A percentile compares a stretch with the other conserved stretches of the same genome.
Conservation (phyloP, 306 rosid genomes). For the Leucaena leucocephala region DNA sequence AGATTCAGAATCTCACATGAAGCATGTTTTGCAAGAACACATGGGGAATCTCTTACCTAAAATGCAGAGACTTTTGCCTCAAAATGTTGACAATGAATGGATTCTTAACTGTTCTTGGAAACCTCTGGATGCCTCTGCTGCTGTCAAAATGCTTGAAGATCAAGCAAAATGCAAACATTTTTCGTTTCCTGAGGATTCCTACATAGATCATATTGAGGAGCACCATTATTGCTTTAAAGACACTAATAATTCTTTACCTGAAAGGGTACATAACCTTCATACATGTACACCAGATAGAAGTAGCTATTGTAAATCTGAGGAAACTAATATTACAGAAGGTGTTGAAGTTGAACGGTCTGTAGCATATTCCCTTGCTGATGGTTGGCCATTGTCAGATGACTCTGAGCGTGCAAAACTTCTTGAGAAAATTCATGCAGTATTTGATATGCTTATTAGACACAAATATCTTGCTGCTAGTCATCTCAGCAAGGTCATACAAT, state of each 20-base stretch:
- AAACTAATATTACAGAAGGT: conserved; percentile 47
- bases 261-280: conserved; percentile 47
- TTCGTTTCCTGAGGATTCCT: conserved; percentile 53
- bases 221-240: conserved; percentile 60
- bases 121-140: conserved; percentile 76
- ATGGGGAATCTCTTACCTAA: conserved; percentile 71
- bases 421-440: conserved; percentile 63
- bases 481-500: conserved; percentile 75
- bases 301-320: conserved; percentile 44
- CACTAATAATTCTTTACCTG: conserved; percentile 55
- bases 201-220: conserved; percentile 46
- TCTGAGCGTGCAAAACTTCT: conserved; percentile 74
- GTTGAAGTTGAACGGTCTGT: conserved; percentile 45
- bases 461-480: conserved; percentile 83
- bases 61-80: conserved; percentile 80
- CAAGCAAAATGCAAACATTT: conserved; percentile 48
- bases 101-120: conserved; percentile 83
- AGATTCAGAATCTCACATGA: conserved; percentile 66
- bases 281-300: conserved; percentile 41
- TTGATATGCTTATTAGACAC: conserved; percentile 71
- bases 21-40: conserved; percentile 86
- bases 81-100: conserved; percentile 77
- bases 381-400: conserved; percentile 86
- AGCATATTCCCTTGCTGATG: conserved; percentile 46
- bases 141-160: conserved; percentile 68